Percentiles rank a stretch among this genome's conserved stretches.
phyloP scores from a whole-genome alignment of 2,329 filamentous ascomycete species.

The Cordyceps pruinosa region DNA sequence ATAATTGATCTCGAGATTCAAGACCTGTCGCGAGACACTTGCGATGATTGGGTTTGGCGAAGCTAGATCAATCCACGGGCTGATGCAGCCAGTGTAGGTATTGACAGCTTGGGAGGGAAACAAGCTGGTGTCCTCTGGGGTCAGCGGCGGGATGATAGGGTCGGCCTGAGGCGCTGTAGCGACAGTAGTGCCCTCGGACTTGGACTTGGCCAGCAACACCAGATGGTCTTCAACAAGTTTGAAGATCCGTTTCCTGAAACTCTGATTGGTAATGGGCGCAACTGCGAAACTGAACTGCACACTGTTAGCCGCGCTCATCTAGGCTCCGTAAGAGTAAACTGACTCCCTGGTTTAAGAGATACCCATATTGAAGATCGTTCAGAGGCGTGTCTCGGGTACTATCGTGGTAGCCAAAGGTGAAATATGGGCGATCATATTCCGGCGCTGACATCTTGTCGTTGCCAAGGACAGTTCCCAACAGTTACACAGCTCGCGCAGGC shows the following conservation, averaged over 20 bases:
- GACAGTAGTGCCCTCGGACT: conserved; percentile 31
- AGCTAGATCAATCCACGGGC: conserved; percentile 86
- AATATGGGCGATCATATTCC: conserved; percentile 39
- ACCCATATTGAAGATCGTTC: conserved; percentile 55
- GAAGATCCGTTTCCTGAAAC: conserved; percentile 64
- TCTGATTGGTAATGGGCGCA: conserved; percentile 66
- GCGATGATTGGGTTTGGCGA: conserved; percentile 77
- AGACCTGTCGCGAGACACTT: conserved; percentile 79
- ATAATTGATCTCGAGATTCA: conserved; percentile 88
- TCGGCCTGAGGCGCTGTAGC: conserved; percentile 42
- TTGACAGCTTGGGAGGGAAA: conserved; percentile 61
- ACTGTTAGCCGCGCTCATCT: conserved; percentile 15
- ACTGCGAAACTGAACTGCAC: conserved; percentile 73
- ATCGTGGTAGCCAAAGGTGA: conserved; percentile 70
- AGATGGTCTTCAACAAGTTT: conserved; percentile 52
- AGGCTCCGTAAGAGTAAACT: conserved; percentile 26
- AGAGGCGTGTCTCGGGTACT: conserved; percentile 54
- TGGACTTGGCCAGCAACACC: conserved; percentile 35
- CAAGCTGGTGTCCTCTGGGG: conserved; percentile 70
- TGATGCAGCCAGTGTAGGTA: conserved; percentile 72
- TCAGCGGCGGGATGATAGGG: conserved; percentile 61
- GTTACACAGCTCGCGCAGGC: not conserved
- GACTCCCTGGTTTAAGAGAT: conserved; percentile 64
- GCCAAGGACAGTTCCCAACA: conserved; percentile 16
- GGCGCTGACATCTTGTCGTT: not conserved